Conservation (phyloP, 345 rosid genomes). For the Lumnitzera racemosa region DNA sequence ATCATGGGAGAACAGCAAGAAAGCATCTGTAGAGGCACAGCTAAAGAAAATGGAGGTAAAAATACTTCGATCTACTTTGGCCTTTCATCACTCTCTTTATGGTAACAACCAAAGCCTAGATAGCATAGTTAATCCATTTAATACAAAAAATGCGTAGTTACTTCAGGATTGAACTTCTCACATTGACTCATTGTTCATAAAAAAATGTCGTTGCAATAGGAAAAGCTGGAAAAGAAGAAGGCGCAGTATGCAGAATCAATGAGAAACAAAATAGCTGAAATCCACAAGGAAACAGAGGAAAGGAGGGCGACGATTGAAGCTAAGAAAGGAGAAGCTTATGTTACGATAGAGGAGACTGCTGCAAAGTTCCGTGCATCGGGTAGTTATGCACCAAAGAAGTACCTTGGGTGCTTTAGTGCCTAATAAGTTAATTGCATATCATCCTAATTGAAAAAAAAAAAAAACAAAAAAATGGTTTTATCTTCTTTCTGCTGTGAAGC, state of each 20-base stretch:
- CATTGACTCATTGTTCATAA: too few relatives aligned
- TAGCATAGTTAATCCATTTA: not conserved
- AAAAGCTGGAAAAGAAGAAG: slow-evolving; percentile 48
- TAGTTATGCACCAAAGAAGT: slow-evolving; percentile 26
- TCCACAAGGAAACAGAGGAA: slow-evolving; percentile 54
- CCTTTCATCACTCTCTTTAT: too few relatives aligned
- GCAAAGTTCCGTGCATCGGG: slow-evolving; percentile 40
- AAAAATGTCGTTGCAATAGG: slow-evolving; percentile 22
- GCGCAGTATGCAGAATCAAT: slow-evolving; percentile 43
- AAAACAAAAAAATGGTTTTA: too few relatives aligned
- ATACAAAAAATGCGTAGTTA: not conserved
- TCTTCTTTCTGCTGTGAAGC: too few relatives aligned
- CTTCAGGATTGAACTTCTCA: too few relatives aligned
- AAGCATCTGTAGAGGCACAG: slow-evolving; percentile 39
- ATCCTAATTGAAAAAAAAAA: slow-evolving; percentile 7
- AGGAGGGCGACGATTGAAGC: slow-evolving; percentile 55
- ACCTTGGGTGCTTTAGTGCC: slow-evolving; percentile 27
- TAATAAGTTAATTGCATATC: slow-evolving; percentile 1
- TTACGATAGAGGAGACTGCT: slow-evolving; percentile 42
- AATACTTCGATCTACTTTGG: not conserved
- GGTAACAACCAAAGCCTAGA: too few relatives aligned
- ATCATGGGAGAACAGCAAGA: slow-evolving; percentile 62
- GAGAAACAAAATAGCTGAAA: slow-evolving; percentile 50
- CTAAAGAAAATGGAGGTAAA: slow-evolving; percentile 57
- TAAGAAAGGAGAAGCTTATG: slow-evolving; percentile 27